Evolutionary conservation across 495 filamentous ascomycete genomes (phyloP), one percentile per base, ranked within the genome.

Genomic region (Talaromyces proteolyticus): DNA sequence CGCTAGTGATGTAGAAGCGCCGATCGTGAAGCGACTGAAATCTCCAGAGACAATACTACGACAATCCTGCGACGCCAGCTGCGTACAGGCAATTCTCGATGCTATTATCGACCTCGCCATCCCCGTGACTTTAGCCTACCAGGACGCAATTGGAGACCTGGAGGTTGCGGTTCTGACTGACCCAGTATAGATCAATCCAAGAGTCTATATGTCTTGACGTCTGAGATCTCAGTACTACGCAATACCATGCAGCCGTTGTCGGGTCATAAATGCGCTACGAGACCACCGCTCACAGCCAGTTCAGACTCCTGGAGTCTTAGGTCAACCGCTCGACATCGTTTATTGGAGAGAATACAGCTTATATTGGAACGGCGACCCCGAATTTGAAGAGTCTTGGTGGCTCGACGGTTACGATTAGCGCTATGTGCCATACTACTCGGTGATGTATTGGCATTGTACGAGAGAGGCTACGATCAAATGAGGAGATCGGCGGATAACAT

Each of bases 141-240:
- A 75, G 54, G 91, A 95, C 56, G 82, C 82, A 8, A 86, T 95
- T 25, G 87, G 85, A 29, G 88, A 95, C 52, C 65, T 96, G n/a
- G 91, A 97, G 57, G 78, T 96, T 10, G 87, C 89, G 47, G 88
- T 96, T 18, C 67, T 97, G 42, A 93, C 86, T 2, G 80, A 86
- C 50, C 89, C 92, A 6, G 78, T 39, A 81, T 95, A 22, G 76
- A 80, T 25, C 88, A 95, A 53, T 90, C 89, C 1, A 85, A 82
- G 50, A 76, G 68, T 4, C 72, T 96, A 1, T 92, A 97, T 61
- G 88, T 96, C 29, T 70, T 95, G 34, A 88, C 88, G 5, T 86
- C 86, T 18, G 92, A 96, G 57, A 83, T 95, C 45, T 81, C 86
- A 39, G 80, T 88, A 56, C 78, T 96, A 53, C 80, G 86, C 16